These are phyloP conservation scores for Hypsizygus marmoreus DNA, from an alignment of 768 basidiomycete genomes.

Conservation along the genomic window DNA sequence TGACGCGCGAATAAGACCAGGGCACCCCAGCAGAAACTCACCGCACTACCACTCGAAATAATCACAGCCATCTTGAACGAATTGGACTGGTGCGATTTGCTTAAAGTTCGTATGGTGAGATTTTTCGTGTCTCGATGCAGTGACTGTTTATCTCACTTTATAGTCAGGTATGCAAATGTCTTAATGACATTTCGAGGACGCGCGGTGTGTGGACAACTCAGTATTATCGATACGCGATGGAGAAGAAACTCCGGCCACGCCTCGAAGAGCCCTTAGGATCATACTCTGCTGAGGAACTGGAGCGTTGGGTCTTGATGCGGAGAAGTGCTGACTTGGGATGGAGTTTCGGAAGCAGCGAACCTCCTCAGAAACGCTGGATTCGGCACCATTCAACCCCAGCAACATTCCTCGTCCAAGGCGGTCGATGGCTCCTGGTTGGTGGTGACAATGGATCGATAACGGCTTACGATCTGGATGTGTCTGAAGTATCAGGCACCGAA, in stretches of 20 bases:
- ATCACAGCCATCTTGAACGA: neutral
- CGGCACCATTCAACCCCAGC: too few species aligned
- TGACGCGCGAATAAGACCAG: too few species aligned
- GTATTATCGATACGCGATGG: neutral
- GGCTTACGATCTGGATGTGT: neutral
- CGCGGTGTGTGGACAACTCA: neutral
- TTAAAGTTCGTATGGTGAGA: neutral
- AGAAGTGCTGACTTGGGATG: neutral
- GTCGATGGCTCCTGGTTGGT: neutral
- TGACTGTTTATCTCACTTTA: neutral
- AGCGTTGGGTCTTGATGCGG: neutral
- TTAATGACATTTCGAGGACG: neutral
- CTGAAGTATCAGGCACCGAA: neutral
- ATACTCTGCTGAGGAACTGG: conserved; percentile 2
- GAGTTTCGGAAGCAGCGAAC: neutral
- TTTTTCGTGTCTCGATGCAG: neutral
- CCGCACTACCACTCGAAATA: neutral
- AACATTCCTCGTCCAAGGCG: neutral
- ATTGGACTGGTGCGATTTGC: conserved; percentile 2
- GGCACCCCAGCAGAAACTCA: too few species aligned
- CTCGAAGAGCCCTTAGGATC: conserved; percentile 3
- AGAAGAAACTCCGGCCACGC: neutral
- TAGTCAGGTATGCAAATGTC: neutral
- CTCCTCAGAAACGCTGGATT: neutral
- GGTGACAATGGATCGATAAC: neutral